These are phyloP conservation scores for Diospyros kaki DNA, from an alignment of 148 eudicot genomes.

Conservation along the genomic window DNA sequence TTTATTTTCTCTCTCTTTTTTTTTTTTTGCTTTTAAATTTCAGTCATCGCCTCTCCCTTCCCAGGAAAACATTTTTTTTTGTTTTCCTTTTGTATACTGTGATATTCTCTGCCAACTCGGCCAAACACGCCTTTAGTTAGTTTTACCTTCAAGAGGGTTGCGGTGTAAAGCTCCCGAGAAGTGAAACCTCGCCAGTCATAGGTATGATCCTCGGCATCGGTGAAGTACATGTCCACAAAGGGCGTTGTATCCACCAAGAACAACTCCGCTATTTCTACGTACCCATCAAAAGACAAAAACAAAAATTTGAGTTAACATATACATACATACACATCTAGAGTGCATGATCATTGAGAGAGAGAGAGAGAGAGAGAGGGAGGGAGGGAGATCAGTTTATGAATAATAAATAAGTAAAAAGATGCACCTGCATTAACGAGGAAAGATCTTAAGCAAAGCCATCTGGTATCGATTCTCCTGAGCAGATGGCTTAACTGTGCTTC, in stretches of 20 bases:
- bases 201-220: not conserved
- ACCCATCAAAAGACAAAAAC: not conserved
- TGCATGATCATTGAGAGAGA: no score
- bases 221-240: constrained; percentile 1
- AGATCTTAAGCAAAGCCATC: constrained; percentile 33
- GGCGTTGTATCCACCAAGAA: constrained; percentile 2
- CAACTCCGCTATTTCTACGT: not conserved
- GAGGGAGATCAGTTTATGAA: not conserved
- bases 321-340: not conserved
- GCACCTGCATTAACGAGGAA: constrained; percentile 19
- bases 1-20: no score
- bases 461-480: constrained; percentile 23
- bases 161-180: not conserved
- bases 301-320: not conserved
- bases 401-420: not conserved
- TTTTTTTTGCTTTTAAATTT: no score
- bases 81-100: no score
- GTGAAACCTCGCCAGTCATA: constrained; percentile 4
- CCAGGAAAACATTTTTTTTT: no score
- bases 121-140: not conserved
- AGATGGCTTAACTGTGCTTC: constrained; percentile 24
- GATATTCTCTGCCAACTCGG: no score
- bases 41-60: no score
- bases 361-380: no score
- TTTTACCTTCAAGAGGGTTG: constrained; percentile 1